Percentiles rank a stretch among this genome's conserved stretches.
phyloP scores from a whole-genome alignment of 2,329 filamentous ascomycete genomes.

The Bretziella fagacearum region DNA sequence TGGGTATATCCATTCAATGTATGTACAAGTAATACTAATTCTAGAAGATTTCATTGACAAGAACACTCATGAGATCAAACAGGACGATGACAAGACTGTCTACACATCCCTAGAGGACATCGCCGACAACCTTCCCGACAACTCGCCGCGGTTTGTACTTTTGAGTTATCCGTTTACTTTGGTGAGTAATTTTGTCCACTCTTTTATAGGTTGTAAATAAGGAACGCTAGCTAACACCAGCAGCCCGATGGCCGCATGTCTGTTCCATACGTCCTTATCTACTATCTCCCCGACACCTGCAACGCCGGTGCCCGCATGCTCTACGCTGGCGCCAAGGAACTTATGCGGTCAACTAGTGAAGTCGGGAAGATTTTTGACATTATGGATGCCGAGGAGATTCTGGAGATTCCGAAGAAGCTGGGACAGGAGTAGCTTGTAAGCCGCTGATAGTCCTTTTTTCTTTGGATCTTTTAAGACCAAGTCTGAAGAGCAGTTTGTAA shows the following conservation, averaged over 20 bases:
- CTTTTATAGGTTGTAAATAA: neutral
- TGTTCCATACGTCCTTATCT: conserved; percentile 86
- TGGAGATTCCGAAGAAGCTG: conserved; percentile 57
- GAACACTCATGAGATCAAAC: conserved; percentile 73
- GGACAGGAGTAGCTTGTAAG: conserved; percentile 19
- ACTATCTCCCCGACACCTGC: conserved; percentile 85
- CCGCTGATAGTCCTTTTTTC: neutral
- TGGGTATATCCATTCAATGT: neutral
- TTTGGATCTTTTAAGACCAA: neutral
- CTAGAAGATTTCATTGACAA: conserved; percentile 70
- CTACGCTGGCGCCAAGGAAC: conserved; percentile 88
- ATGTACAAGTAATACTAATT: neutral
- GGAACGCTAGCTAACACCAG: conserved; percentile 7
- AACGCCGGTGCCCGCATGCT: conserved; percentile 79
- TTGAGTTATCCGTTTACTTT: conserved; percentile 81
- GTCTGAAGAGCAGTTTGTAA: neutral
- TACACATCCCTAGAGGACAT: conserved; percentile 71
- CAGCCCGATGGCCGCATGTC: conserved; percentile 68
- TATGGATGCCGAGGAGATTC: conserved; percentile 60
- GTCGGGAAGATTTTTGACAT: conserved; percentile 80
- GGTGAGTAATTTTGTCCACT: conserved; percentile 31
- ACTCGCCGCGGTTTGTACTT: conserved; percentile 75
- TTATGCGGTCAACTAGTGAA: conserved; percentile 86
- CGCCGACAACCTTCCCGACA: conserved; percentile 78
- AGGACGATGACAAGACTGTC: conserved; percentile 56